A percentile compares a stretch with the other conserved stretches of the same genome.
Conservation (phyloP, 1,284 basidiomycete genomes). For the Entoloma clypeatum region DNA sequence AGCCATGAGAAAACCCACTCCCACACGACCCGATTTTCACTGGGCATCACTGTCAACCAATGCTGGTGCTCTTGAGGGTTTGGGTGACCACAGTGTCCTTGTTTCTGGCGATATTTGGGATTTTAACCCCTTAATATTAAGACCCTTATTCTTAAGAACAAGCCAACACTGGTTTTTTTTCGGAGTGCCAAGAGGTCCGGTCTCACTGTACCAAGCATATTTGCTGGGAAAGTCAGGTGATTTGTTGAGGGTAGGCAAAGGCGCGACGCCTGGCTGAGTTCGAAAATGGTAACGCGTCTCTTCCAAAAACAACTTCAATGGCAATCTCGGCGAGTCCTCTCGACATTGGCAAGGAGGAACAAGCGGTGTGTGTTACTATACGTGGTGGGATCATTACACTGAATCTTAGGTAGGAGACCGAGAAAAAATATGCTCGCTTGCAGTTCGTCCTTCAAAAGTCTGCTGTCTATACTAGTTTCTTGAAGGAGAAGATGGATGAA, state of each 20-base stretch:
- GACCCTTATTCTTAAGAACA: too few species aligned
- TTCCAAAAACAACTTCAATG: conserved; percentile 1
- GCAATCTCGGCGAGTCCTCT: conserved; percentile 6
- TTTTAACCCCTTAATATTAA: too few species aligned
- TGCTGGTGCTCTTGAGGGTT: too few species aligned
- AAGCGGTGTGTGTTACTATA: conserved; percentile 17
- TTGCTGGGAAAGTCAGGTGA: conserved; percentile 12
- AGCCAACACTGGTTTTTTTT: too few species aligned
- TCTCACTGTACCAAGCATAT: too few species aligned
- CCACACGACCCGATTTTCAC: too few species aligned
- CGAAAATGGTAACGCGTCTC: conserved; percentile 12
- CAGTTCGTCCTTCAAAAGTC: conserved; percentile 62
- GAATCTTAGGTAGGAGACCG: conserved; percentile 36
- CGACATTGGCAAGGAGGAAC: conserved; percentile 16
- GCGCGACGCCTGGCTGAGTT: conserved; percentile 17
- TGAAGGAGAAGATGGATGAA: conserved; percentile 62
- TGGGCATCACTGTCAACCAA: too few species aligned
- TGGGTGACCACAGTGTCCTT: too few species aligned
- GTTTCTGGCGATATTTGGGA: too few species aligned
- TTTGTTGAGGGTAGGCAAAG: conserved; percentile 19
- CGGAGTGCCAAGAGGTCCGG: too few species aligned
- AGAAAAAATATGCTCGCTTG: conserved; percentile 46
- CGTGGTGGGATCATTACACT: neutral
- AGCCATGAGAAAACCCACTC: too few species aligned
- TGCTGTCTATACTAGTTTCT: conserved; percentile 53